These are phyloP conservation scores for Bruguiera parviflora DNA, from an alignment of 345 rosid species.

Conservation along the genomic window DNA sequence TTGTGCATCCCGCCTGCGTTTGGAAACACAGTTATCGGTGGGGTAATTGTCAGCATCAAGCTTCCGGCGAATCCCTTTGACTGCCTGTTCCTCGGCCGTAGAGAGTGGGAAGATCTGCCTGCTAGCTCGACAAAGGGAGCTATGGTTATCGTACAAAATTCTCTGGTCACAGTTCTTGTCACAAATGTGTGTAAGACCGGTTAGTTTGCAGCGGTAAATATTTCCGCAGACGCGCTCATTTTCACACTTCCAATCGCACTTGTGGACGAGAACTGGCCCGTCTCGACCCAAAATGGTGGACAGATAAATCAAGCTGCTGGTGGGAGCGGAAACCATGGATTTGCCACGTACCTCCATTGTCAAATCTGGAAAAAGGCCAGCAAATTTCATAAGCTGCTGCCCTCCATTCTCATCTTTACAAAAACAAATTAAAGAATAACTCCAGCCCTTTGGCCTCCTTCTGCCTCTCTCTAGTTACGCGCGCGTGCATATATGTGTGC, in stretches of 20 bases:
- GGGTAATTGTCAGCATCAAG: slow-evolving; percentile 70
- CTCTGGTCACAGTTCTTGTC: slow-evolving; percentile 99
- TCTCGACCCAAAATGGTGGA: slow-evolving; percentile 85
- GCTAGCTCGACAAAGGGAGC: slow-evolving; percentile 88
- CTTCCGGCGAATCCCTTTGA: slow-evolving; percentile 95
- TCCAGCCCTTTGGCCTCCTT: too few species aligned
- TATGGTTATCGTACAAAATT: slow-evolving; percentile 93
- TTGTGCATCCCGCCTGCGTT: slow-evolving; percentile 84
- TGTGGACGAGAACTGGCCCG: slow-evolving; percentile 67
- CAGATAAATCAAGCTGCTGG: slow-evolving; percentile 78
- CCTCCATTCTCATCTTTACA: too few species aligned
- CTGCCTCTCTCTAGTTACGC: too few species aligned
- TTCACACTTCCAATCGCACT: slow-evolving; percentile 89
- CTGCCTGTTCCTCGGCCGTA: slow-evolving; percentile 77
- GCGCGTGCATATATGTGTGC: too few species aligned
- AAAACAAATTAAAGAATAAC: too few species aligned
- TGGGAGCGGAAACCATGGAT: slow-evolving; percentile 58
- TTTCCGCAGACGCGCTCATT: slow-evolving; percentile 87
- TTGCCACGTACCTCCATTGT: slow-evolving; percentile 85
- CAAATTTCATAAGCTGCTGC: too few species aligned
- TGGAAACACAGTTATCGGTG: slow-evolving; percentile 64
- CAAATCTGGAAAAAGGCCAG: neutral
- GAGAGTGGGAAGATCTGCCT: slow-evolving; percentile 76
- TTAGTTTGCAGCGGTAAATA: slow-evolving; percentile 90
- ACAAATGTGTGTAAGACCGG: slow-evolving; percentile 90